Evolutionary conservation across 2,329 filamentous ascomycete genomes (phyloP).

Genomic region (Penicillium freii): DNA sequence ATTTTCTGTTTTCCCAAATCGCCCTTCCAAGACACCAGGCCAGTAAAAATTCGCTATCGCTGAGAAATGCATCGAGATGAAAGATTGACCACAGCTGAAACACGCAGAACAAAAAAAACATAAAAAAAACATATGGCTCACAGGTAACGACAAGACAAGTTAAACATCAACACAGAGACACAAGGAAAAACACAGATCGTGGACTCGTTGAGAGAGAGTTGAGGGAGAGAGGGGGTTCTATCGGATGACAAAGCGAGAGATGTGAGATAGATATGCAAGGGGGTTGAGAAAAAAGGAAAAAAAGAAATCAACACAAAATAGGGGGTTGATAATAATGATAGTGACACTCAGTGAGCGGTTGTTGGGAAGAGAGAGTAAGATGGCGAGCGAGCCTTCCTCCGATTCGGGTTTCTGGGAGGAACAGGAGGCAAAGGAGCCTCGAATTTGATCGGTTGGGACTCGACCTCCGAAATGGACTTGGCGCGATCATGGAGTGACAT

Average conservation of each 20-base stretch:
- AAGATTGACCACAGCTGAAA: slow-evolving; percentile 19
- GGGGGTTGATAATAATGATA: slow-evolving; percentile 7
- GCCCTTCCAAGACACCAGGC: slow-evolving; percentile 24
- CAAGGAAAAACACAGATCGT: slow-evolving; percentile 15
- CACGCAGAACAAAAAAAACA: slow-evolving; percentile 10
- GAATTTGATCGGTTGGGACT: slow-evolving; percentile 22
- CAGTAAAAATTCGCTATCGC: slow-evolving; percentile 23
- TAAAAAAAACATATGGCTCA: slow-evolving; percentile 17
- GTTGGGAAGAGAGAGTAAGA: slow-evolving; percentile 47
- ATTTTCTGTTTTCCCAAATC: slow-evolving; percentile 20
- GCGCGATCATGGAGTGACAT: slow-evolving; percentile 34
- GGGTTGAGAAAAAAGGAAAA: slow-evolving; percentile 6
- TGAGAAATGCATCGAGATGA: slow-evolving; percentile 27
- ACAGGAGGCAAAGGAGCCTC: slow-evolving; percentile 25
- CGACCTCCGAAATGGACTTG: slow-evolving; percentile 39
- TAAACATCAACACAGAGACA: slow-evolving; percentile 10
- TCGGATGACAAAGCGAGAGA: slow-evolving; percentile 5
- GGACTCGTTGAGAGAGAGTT: slow-evolving; percentile 12
- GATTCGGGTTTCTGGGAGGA: slow-evolving; percentile 28
- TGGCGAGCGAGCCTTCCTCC: slow-evolving; percentile 38
- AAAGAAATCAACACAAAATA: slow-evolving; percentile 6
- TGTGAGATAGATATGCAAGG: slow-evolving; percentile 15
- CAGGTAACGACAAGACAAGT: slow-evolving; percentile 25
- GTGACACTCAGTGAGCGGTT: slow-evolving; percentile 12
- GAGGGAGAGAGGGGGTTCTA: background rate